A percentile compares a stretch with the other conserved stretches of the same genome.
Evolutionary conservation across 2,329 filamentous ascomycete genomes (phyloP).

Genomic region (Aspergillus alliaceus): DNA sequence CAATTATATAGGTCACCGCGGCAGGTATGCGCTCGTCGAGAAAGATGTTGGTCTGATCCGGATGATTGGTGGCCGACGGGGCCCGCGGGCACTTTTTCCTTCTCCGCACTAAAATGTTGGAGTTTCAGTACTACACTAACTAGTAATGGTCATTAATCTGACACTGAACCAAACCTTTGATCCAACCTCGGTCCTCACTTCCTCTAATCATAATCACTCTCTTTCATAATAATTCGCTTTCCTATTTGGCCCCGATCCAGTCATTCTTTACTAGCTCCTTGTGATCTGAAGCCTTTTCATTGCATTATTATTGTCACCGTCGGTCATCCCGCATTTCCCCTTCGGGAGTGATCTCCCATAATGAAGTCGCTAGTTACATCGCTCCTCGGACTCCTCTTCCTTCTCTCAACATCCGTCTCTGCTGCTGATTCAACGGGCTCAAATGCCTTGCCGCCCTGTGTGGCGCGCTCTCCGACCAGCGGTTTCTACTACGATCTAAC

Average conservation of each 20-base stretch:
- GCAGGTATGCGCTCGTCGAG: no score
- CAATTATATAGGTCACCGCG: no score
- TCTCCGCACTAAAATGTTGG: slow-evolving; percentile 1
- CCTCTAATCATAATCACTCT: not conserved
- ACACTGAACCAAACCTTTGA: no score
- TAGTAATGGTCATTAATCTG: no score
- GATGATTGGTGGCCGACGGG: not conserved
- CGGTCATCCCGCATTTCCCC: slow-evolving; percentile 4
- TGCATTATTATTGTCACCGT: slow-evolving; percentile 1
- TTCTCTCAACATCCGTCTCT: slow-evolving; percentile 31
- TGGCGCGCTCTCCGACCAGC: slow-evolving; percentile 60
- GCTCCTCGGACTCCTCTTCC: slow-evolving; percentile 30
- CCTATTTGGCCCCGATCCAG: not conserved
- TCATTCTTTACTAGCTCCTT: not conserved
- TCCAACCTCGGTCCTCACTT: not conserved
- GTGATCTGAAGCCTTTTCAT: not conserved
- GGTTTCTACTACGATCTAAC: slow-evolving; percentile 65
- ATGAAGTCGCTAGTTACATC: slow-evolving; percentile 38
- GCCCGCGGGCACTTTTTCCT: not conserved
- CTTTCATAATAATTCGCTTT: not conserved
- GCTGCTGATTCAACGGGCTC: slow-evolving; percentile 42
- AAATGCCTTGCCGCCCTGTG: slow-evolving; percentile 56
- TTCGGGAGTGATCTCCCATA: slow-evolving; percentile 13
- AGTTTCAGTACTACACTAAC: no score
- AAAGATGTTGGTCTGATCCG: not conserved